Evolutionary conservation across 352 stramenopile genomes (phyloP).

Genomic region (Phytophthora macrochlamydospora): DNA sequence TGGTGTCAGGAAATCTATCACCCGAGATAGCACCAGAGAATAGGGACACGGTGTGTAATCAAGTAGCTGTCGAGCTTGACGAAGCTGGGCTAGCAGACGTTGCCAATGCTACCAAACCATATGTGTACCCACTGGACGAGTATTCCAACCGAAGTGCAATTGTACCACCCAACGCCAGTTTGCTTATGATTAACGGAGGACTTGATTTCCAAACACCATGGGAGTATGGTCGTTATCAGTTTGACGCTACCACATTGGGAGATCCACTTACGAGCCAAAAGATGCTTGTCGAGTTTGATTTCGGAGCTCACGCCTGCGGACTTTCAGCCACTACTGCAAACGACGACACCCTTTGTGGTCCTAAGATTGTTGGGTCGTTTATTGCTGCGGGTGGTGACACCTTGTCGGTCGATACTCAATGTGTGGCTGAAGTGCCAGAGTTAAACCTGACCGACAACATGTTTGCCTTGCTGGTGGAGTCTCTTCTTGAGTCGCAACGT

Average conservation of each 20-base stretch:
- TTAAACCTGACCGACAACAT: constrained; percentile 28
- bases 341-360: constrained; percentile 35
- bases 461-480: constrained; percentile 25
- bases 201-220: constrained; percentile 47
- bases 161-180: constrained; percentile 34
- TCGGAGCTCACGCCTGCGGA: constrained; percentile 43
- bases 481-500: constrained; percentile 14
- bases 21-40: neutral
- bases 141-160: constrained; percentile 40
- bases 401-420: constrained; percentile 39
- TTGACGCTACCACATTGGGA: constrained; percentile 17
- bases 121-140: constrained; percentile 39
- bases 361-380: constrained; percentile 44
- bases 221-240: constrained; percentile 43
- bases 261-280: constrained; percentile 34
- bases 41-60: constrained; percentile 24
- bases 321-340: constrained; percentile 31
- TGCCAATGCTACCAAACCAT: constrained; percentile 12
- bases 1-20: constrained; percentile 29
- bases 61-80: constrained; percentile 5
- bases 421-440: constrained; percentile 33
- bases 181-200: constrained; percentile 51
- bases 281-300: constrained; percentile 50
- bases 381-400: constrained; percentile 29
- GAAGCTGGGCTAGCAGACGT: neutral